Base-by-base conservation (phyloP, 257 asterid species). In the Solanum piurae region DNA sequence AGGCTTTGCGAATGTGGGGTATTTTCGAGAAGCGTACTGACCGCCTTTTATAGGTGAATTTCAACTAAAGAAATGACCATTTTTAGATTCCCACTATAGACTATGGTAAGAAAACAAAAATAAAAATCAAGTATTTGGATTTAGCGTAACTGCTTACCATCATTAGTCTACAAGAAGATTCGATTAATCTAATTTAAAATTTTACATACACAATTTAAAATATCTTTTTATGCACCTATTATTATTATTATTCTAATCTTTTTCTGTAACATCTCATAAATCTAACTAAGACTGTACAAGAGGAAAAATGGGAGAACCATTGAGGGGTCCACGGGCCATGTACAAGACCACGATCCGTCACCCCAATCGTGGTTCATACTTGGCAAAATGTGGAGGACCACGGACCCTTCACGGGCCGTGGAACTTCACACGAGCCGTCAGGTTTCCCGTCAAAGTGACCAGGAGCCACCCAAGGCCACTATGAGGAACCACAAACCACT, bases 271-370 rank as follows among this genome's bases (percentile, higher is more conserved):
- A 52, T 20, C 62, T 52, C 4, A 52, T 52, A 52, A 52, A 18
- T 52, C 10, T 18, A 52, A 52, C 3, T 1, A 55, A 9, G n/a
- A 52, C 0, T 1, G n/a, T 52, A 18, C n/a, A 52, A 7, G 0
- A 52, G 62, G n/a, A 16, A 52, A 52, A 52, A 52, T 52, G 9
- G 23, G 62, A 52, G 62, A 6, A 52, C n/a, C n/a, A 6, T 52
- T 2, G 9, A 52, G n/a, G n/a, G 62, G 60, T 52, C 0, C 21
- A 14, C 60, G 1, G 3, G 23, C 4, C 62, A 52, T 18, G 62
- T 52, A 52, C 10, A 52, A 7, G n/a, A 52, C 62, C 0, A 20
- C 0, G 0, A 52, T 4, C 1, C 9, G 9, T 18, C 62, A 52
- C n/a, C 62, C 0, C 62, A 52, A 18, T 52, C 4, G 62, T 52